Evolutionary conservation across 106 monocot genomes (phyloP).

Genomic region (Chionographis japonica): DNA sequence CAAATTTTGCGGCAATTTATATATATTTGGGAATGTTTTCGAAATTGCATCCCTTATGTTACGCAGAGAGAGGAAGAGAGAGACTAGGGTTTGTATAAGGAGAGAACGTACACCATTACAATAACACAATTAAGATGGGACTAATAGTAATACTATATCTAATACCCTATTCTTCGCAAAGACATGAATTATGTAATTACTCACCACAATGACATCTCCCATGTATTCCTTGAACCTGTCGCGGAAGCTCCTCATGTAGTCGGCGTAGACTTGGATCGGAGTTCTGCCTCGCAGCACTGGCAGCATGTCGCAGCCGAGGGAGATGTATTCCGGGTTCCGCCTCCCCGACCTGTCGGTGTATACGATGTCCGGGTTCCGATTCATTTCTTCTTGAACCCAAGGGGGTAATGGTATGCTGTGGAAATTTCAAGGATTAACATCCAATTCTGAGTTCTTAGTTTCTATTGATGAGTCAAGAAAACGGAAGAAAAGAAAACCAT

Average conservation of each 20-base stretch:
- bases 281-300: conserved; percentile 69
- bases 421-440: neutral
- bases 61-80: no score
- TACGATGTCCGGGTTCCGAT: conserved; percentile 53
- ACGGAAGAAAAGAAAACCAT: no score
- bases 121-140: no score
- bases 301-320: conserved; percentile 65
- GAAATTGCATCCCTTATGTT: no score
- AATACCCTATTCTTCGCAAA: no score
- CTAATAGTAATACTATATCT: no score
- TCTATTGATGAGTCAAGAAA: no score
- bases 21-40: no score
- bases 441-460: no score
- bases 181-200: neutral
- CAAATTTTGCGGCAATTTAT: no score
- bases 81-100: no score
- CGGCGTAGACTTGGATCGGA: conserved; percentile 73
- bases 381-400: conserved; percentile 77
- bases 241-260: conserved; percentile 72
- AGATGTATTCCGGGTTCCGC: conserved; percentile 79
- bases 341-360: conserved; percentile 68
- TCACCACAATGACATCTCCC: conserved; percentile 64
- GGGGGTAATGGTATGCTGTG: conserved; percentile 73
- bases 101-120: no score
- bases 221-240: conserved; percentile 60